Evolutionary conservation across 2,329 filamentous ascomycete species (phyloP).

Genomic region (Stagonosporopsis tanaceti): DNA sequence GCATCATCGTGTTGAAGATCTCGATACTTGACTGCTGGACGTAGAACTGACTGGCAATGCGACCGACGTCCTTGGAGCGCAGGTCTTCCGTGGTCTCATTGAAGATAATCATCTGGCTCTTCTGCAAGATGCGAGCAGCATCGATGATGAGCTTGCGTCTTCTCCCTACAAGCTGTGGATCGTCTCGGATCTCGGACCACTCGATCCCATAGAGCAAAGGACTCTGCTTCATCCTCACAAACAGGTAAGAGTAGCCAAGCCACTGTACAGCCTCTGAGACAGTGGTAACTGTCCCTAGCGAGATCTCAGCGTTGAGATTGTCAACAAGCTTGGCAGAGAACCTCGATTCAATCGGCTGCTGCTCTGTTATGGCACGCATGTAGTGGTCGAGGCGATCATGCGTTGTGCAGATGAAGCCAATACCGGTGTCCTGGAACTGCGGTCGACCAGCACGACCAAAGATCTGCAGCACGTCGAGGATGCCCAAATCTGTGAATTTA

Average conservation of each 20-base stretch:
- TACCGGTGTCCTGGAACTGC: constrained; percentile 96
- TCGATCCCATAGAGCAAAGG: constrained; percentile 94
- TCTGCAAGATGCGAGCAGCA: constrained; percentile 84
- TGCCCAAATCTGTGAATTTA: constrained; percentile 95
- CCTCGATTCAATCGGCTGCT: constrained; percentile 95
- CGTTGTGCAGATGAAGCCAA: constrained; percentile 97
- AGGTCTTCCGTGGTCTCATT: constrained; percentile 94
- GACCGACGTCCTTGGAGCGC: constrained; percentile 90
- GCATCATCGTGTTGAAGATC: constrained; percentile 97
- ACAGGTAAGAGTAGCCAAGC: constrained; percentile 97
- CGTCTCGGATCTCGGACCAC: constrained; percentile 87
- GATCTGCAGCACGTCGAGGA: constrained; percentile 95
- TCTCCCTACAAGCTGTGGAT: constrained; percentile 85
- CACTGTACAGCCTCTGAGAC: constrained; percentile 93
- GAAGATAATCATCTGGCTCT: constrained; percentile 99
- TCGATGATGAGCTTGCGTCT: constrained; percentile 86
- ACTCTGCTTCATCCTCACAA: constrained; percentile 94
- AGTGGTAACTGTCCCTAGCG: constrained; percentile 92
- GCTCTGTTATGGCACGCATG: constrained; percentile 89
- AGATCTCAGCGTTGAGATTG: constrained; percentile 94
- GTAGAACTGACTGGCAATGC: constrained; percentile 97
- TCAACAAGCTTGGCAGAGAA: constrained; percentile 95
- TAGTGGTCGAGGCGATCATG: constrained; percentile 95
- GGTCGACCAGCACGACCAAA: constrained; percentile 98
- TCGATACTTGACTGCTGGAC: constrained; percentile 92